Evolutionary conservation across 257 asterid genomes (phyloP).

Genomic region (Lithospermum erythrorhizon): DNA sequence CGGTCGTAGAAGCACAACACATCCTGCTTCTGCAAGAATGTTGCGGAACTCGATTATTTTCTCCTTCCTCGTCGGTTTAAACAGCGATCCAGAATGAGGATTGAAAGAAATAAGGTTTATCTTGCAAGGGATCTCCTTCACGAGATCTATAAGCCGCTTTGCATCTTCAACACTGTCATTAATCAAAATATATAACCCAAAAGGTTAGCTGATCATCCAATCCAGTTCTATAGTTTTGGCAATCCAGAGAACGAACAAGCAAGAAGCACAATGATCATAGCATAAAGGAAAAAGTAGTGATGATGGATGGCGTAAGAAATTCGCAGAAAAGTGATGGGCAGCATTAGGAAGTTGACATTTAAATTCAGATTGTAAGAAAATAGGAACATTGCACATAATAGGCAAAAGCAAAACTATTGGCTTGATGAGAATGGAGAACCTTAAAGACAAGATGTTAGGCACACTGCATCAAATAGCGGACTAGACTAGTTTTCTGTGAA

Average conservation of each 20-base stretch:
- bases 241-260: not conserved
- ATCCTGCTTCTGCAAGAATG: constrained; percentile 66
- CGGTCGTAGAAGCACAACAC: constrained; percentile 49
- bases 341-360: not conserved
- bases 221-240: not conserved
- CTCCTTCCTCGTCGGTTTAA: constrained; percentile 67
- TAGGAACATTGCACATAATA: not conserved
- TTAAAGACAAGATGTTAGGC: not conserved
- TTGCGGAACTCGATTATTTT: constrained; percentile 77
- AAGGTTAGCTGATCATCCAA: no score
- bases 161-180: constrained; percentile 67
- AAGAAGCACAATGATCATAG: no score
- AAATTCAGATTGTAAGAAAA: no score
- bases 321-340: no score
- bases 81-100: constrained; percentile 73
- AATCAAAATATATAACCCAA: not conserved
- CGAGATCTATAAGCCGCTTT: constrained; percentile 57
- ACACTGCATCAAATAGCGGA: not conserved
- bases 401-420: not conserved
- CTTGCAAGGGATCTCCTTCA: constrained; percentile 91
- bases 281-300: not conserved
- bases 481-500: not conserved
- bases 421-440: not conserved
- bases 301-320: not conserved
- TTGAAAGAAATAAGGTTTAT: constrained; percentile 89